phyloP scores from a whole-genome alignment of 225 moss, liverwort and hornwort species.

The Ulota crispa region DNA sequence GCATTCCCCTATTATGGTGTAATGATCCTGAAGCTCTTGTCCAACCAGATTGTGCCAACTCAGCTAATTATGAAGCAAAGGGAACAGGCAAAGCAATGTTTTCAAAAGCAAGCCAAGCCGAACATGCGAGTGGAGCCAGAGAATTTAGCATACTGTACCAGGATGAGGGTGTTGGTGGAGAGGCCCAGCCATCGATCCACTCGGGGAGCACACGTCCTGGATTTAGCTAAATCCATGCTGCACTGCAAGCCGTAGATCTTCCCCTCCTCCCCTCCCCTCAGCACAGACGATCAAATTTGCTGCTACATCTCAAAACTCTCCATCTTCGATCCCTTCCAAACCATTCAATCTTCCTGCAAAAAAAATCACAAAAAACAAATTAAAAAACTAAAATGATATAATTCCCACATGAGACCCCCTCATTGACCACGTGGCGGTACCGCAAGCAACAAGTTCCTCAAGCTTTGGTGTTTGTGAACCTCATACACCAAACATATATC shows the following conservation, averaged over 20 bases:
- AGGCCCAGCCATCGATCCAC: conserved; percentile 57
- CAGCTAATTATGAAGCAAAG: no score
- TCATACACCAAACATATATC: not conserved
- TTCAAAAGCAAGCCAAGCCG: not conserved
- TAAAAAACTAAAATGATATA: accelerated
- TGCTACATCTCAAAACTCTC: conserved; percentile 24
- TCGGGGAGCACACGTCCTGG: conserved; percentile 31
- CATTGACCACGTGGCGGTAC: not conserved
- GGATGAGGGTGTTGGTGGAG: conserved; percentile 47
- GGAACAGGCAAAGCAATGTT: not conserved
- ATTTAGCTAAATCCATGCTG: conserved; percentile 30
- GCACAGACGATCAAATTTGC: not conserved
- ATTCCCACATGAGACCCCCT: not conserved
- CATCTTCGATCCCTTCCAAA: conserved; percentile 2
- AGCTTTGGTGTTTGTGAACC: not conserved
- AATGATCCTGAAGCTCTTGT: no score
- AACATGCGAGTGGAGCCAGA: not conserved
- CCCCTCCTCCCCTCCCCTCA: not conserved
- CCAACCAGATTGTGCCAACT: no score
- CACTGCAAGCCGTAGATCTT: conserved; percentile 7
- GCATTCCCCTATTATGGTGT: no score
- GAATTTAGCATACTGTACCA: conserved; percentile 23
- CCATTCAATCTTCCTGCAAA: not conserved
- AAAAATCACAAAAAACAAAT: no score
- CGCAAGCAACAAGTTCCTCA: not conserved